A percentile compares a stretch with the other conserved stretches of the same genome.
These are phyloP conservation scores for Solanum sejunctum DNA, from an alignment of 257 asterid genomes.

Conservation along the genomic window DNA sequence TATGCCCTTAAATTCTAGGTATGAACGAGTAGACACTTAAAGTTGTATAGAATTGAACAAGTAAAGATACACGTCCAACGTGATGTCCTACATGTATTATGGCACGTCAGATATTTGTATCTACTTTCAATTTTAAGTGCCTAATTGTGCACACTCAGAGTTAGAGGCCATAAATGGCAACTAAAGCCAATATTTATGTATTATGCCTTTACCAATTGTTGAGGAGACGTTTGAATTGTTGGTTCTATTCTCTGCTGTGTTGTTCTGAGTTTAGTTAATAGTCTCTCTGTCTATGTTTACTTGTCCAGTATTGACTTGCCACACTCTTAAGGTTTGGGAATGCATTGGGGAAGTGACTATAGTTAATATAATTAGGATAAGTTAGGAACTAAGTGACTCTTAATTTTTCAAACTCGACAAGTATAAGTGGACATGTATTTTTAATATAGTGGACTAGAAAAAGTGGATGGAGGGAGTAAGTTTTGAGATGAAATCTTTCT, in stretches of 20 bases:
- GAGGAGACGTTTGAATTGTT: not conserved
- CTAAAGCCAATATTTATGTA: no score
- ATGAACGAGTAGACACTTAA: no score
- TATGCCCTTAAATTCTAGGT: no score
- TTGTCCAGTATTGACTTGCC: not conserved
- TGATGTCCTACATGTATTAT: no score
- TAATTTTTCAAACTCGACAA: not conserved
- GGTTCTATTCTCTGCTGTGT: not conserved
- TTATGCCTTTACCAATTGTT: not conserved
- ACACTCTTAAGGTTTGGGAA: no score
- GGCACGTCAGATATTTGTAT: no score
- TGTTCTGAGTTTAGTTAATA: not conserved
- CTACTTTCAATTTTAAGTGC: no score
- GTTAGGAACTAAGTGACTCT: not conserved
- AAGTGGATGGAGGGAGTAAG: not conserved
- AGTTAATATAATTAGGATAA: not conserved
- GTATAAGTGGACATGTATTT: not conserved
- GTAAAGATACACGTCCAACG: no score
- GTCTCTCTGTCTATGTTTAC: not conserved
- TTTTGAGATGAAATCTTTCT: not conserved
- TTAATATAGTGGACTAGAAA: not conserved
- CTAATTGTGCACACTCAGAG: no score
- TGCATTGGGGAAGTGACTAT: not conserved
- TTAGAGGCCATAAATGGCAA: no score
- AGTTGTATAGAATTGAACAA: no score